Percentiles rank a stretch among this genome's conserved stretches.
These are phyloP conservation scores for Saccharomycopsis guyanensis DNA, from an alignment of 805 yeast species.

Conservation along the genomic window DNA sequence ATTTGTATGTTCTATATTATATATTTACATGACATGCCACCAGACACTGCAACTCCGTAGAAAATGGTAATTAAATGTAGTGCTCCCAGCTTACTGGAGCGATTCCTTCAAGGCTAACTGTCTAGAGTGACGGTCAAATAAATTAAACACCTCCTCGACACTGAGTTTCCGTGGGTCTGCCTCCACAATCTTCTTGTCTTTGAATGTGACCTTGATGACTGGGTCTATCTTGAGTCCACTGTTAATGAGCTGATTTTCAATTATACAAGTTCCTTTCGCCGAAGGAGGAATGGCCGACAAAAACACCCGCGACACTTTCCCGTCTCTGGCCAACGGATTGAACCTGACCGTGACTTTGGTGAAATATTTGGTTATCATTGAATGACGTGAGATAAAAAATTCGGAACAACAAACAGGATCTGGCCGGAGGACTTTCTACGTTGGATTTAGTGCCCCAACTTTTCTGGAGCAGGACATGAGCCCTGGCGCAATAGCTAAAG, in stretches of 20 bases:
- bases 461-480: too few species aligned
- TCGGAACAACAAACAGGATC: not conserved
- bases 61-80: too few species aligned
- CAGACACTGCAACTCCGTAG: too few species aligned
- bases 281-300: constrained; percentile 75
- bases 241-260: constrained; percentile 57
- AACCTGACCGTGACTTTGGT: constrained; percentile 68
- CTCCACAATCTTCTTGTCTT: constrained; percentile 66
- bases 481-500: too few species aligned
- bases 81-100: constrained; percentile 30
- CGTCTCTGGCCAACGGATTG: constrained; percentile 65
- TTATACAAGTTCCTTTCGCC: constrained; percentile 49
- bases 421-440: not conserved
- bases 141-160: constrained; percentile 54
- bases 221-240: constrained; percentile 42
- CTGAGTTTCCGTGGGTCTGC: constrained; percentile 54
- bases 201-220: constrained; percentile 64
- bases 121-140: constrained; percentile 78
- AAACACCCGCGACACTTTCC: constrained; percentile 73
- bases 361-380: constrained; percentile 91
- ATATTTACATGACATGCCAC: too few species aligned
- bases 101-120: constrained; percentile 33
- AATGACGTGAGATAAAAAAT: too few species aligned
- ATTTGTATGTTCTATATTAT: too few species aligned
- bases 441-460: not conserved